A percentile compares a stretch with the other conserved stretches of the same genome.
Conservation (phyloP, 208 protist species). For the Wallacemonas sp. region DNA sequence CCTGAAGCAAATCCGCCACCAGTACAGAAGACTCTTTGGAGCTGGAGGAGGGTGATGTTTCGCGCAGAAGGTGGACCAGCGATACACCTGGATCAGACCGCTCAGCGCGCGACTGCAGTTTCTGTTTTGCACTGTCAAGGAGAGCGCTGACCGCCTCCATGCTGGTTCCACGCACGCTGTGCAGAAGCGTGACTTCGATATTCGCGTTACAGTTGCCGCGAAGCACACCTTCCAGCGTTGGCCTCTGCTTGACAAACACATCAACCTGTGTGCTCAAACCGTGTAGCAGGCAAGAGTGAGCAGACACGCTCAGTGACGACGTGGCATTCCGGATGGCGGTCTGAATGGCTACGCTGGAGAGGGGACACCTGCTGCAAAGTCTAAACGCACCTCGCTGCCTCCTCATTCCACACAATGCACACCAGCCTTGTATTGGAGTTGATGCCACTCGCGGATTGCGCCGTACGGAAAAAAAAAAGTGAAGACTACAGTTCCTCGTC, state of each 20-base stretch:
- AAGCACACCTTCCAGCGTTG: background rate
- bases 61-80: background rate
- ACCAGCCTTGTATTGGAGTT: too few relatives aligned
- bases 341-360: too few relatives aligned
- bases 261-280: background rate
- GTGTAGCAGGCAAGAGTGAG: background rate
- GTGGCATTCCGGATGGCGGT: too few relatives aligned
- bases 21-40: background rate
- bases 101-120: background rate
- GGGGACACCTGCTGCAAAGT: too few relatives aligned
- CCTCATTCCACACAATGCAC: too few relatives aligned
- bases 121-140: background rate
- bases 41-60: background rate
- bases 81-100: background rate
- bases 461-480: too few relatives aligned
- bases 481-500: too few relatives aligned
- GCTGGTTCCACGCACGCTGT: background rate
- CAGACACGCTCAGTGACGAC: too few relatives aligned
- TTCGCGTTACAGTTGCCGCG: background rate
- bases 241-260: constrained; percentile 8
- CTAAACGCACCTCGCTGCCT: too few relatives aligned
- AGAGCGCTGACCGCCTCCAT: background rate
- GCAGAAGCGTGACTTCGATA: constrained; percentile 2
- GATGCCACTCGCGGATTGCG: too few relatives aligned
- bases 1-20: constrained; percentile 1